phyloP scores from a whole-genome alignment of 805 yeast species.

The Isabelozyma heimii region DNA sequence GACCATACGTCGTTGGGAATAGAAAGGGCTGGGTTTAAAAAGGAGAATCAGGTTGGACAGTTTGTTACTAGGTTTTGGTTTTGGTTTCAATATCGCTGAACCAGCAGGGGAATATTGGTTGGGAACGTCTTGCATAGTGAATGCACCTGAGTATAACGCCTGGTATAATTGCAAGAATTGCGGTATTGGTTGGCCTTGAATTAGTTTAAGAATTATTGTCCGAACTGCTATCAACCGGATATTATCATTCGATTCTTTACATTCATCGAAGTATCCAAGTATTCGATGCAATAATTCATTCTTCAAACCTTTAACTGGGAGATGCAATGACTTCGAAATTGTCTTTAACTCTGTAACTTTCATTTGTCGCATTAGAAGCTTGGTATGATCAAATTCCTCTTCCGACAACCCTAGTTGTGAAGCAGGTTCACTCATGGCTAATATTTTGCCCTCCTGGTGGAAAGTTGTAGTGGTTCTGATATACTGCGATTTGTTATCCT shows the following conservation, averaged over 20 bases:
- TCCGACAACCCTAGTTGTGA: constrained; percentile 1
- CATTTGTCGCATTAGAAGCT: constrained; percentile 11
- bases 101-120: constrained; percentile 1
- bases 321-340: constrained; percentile 47
- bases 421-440: not conserved
- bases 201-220: constrained; percentile 39
- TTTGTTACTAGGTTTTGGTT: not conserved
- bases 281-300: constrained; percentile 58
- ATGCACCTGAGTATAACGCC: constrained; percentile 28
- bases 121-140: constrained; percentile 3
- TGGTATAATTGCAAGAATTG: constrained; percentile 24
- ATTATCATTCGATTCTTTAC: constrained; percentile 35
- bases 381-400: constrained; percentile 2
- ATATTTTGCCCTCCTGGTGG: not conserved
- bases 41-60: constrained; percentile 5
- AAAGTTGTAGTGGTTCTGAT: not conserved
- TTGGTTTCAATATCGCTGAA: not conserved
- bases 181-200: constrained; percentile 35
- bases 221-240: constrained; percentile 46
- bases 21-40: constrained; percentile 59
- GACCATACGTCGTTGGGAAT: constrained; percentile 10
- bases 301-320: constrained; percentile 58
- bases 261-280: constrained; percentile 41
- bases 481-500: too few relatives aligned
- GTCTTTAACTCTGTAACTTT: constrained; percentile 54